These are phyloP conservation scores for Petunia secreta DNA, from an alignment of 257 asterid genomes.

Conservation along the genomic window DNA sequence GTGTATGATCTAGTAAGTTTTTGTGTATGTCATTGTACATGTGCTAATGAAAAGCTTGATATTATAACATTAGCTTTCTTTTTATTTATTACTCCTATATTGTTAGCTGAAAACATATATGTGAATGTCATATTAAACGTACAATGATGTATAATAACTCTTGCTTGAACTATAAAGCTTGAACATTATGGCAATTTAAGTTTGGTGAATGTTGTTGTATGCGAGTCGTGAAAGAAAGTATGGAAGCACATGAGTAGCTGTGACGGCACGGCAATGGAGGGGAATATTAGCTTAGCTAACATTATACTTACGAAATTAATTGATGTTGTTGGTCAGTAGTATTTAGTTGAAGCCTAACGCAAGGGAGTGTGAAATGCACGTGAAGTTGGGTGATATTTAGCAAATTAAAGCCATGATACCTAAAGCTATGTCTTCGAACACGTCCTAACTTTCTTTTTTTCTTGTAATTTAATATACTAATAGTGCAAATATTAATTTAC, in stretches of 20 bases:
- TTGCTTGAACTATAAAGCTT: conserved; percentile 6
- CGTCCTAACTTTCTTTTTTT: neutral
- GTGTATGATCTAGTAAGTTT: conserved; percentile 26
- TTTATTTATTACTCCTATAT: neutral
- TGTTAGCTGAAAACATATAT: neutral
- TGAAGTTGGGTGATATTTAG: conserved; percentile 38
- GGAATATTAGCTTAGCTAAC: conserved; percentile 32
- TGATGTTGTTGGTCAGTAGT: conserved; percentile 33
- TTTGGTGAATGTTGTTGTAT: conserved; percentile 23
- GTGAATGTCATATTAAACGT: neutral
- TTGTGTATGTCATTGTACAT: conserved; percentile 23
- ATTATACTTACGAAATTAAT: conserved; percentile 36
- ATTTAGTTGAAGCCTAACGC: conserved; percentile 26
- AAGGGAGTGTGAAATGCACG: conserved; percentile 49
- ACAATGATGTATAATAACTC: neutral
- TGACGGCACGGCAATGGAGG: conserved; percentile 67
- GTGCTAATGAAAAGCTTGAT: conserved; percentile 25
- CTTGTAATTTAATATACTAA: neutral
- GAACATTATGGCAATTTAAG: neutral
- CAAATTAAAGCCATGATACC: neutral
- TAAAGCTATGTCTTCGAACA: neutral
- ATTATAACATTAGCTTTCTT: neutral
- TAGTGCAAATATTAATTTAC: neutral
- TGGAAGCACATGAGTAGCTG: conserved; percentile 54
- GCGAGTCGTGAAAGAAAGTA: conserved; percentile 30